These are phyloP conservation scores for Aureoboletus auriporus DNA, from an alignment of 768 basidiomycete species.

Conservation along the genomic window DNA sequence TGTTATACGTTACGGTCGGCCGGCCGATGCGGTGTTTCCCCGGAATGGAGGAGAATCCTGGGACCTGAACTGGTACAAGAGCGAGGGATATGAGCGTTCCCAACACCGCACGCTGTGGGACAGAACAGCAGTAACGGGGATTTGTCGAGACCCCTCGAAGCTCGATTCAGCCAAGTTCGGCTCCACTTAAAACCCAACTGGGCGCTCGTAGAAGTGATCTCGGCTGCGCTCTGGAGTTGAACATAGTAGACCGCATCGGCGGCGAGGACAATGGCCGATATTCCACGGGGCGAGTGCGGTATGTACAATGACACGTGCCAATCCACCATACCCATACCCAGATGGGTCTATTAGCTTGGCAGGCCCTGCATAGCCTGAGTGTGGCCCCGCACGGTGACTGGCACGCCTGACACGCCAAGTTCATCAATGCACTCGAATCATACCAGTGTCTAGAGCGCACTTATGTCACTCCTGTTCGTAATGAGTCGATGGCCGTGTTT, in stretches of 20 bases:
- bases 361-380: no score
- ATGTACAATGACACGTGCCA: background rate
- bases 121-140: background rate
- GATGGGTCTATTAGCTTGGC: no score
- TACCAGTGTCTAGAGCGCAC: background rate
- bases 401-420: constrained; percentile 4
- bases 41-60: background rate
- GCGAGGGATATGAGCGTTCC: background rate
- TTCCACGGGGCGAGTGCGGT: background rate
- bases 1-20: constrained; percentile 6
- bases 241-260: background rate
- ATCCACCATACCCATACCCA: no score
- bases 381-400: background rate
- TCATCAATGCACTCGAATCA: constrained; percentile 2
- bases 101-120: constrained; percentile 11
- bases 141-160: background rate
- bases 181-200: constrained; percentile 1
- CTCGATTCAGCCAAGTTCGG: background rate
- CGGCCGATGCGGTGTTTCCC: constrained; percentile 10
- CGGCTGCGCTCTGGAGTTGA: background rate
- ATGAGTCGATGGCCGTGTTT: constrained; percentile 1
- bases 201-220: background rate
- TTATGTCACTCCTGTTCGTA: constrained; percentile 1
- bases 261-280: constrained; percentile 2
- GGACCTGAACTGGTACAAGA: constrained; percentile 1